Evolutionary conservation across 2,329 filamentous ascomycete genomes (phyloP), one percentile per base, ranked within the genome.

Genomic region (Talaromyces amestolkiae): DNA sequence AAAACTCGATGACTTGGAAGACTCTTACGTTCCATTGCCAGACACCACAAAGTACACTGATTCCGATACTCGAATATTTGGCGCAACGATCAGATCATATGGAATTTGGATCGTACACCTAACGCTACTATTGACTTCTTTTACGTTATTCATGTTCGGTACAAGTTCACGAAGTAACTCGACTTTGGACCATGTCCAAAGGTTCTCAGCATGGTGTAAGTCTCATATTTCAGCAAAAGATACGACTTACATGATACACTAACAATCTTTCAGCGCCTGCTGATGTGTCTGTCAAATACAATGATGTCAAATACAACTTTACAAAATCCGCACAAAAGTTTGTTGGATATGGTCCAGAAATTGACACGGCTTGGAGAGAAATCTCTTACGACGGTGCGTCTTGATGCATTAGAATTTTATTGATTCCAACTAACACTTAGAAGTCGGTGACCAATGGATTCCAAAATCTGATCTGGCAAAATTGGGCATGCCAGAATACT

Each of bases 361-460:
- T 64, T 41, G 62, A 64, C 43, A 33, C 41, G 22, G 62, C 53
- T 4, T 64, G 62, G 62, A 49, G 62, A n/a, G 62, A 64, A n/a
- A 64, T 64, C 3, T 64, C 62, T 10, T 64, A 64, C 15, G 62
- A 64, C 39, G 60, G 60, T 62, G 41, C 3, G 13, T 41, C 7
- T 27, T 9, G 27, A 24, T 13, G 11, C 27, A 27, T 24, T 10
- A 10, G 9, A 15, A 10, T 1, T 27, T 4, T 3, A 27, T 15
- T 1, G 8, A 27, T 58, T 24, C 13, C 1, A 9, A 41, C 15
- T 58, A 3, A 54, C 19, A 8, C 2, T 27, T 31, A 27, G 1
- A 11, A 64, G 62, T 64, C 15, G 54, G 62, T 43, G 62, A 64
- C 35, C 62, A 59, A 51, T 64, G 62, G 62, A 64, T 59, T 17